phyloP scores from a whole-genome alignment of 441 rosid genomes.

The Eutrema salsugineum region DNA sequence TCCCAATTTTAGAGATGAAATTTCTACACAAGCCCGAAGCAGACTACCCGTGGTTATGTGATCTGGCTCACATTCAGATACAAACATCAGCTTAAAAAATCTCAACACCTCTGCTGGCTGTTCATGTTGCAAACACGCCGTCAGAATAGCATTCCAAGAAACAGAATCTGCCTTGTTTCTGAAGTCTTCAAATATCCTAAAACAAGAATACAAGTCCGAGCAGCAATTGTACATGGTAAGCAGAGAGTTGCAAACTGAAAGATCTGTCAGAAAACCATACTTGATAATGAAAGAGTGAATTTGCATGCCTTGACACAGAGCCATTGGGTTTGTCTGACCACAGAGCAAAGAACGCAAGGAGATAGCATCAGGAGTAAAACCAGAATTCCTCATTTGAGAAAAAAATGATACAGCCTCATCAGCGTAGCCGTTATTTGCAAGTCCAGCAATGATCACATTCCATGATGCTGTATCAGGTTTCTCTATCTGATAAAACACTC shows the following conservation, averaged over 20 bases:
- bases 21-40: constrained; percentile 40
- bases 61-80: constrained; percentile 41
- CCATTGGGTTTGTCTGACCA: constrained; percentile 32
- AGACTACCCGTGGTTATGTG: constrained; percentile 38
- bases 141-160: constrained; percentile 56
- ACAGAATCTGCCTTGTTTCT: constrained; percentile 35
- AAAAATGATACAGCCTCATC: constrained; percentile 35
- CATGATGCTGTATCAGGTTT: constrained; percentile 54
- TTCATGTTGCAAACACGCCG: constrained; percentile 49
- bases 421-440: constrained; percentile 37
- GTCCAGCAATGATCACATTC: constrained; percentile 54
- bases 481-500: constrained; percentile 41
- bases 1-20: constrained; percentile 51
- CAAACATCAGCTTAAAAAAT: constrained; percentile 42
- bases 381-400: constrained; percentile 37
- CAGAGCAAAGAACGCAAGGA: constrained; percentile 49
- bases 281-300: constrained; percentile 47
- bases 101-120: constrained; percentile 43
- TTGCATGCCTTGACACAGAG: constrained; percentile 42
- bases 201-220: constrained; percentile 37
- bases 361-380: constrained; percentile 38
- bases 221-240: constrained; percentile 58
- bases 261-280: constrained; percentile 35
- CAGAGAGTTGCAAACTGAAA: constrained; percentile 46
- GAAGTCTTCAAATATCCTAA: constrained; percentile 42